Conservation (phyloP, 2,329 filamentous ascomycete genomes). For the Monilinia fructigena region DNA sequence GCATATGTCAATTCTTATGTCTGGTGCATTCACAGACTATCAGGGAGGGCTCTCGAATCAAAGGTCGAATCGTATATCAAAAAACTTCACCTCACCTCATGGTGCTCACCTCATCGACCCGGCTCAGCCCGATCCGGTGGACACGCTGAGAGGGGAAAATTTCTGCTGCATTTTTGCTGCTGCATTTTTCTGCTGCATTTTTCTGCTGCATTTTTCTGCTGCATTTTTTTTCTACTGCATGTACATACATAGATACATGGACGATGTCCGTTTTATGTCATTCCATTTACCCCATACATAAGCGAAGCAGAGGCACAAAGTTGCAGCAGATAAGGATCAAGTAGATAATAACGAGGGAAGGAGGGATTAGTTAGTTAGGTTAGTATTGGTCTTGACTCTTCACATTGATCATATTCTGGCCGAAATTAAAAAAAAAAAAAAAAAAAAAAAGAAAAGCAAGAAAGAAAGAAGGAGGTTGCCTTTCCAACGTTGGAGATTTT, state of each 20-base stretch:
- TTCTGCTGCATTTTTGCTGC: conserved; percentile 2
- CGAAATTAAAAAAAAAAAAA: neutral
- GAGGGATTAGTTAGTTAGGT: too few relatives aligned
- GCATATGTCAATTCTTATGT: too few relatives aligned
- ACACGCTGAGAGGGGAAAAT: neutral
- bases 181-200: conserved; percentile 17
- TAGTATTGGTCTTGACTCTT: too few relatives aligned
- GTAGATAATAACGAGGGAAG: too few relatives aligned
- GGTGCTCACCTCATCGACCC: neutral
- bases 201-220: conserved; percentile 21
- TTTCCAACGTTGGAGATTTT: neutral
- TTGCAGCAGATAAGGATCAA: too few relatives aligned
- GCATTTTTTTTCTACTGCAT: conserved; percentile 20
- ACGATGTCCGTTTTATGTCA: too few relatives aligned
- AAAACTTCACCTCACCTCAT: neutral
- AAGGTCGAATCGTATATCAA: too few relatives aligned
- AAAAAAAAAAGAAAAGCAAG: neutral
- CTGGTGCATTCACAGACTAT: too few relatives aligned
- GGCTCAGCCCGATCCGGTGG: too few relatives aligned
- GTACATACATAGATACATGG: neutral
- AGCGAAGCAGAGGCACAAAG: too few relatives aligned
- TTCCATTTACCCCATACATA: too few relatives aligned
- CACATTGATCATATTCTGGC: too few relatives aligned
- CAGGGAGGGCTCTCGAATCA: neutral
- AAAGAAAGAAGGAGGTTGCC: neutral